These are phyloP conservation scores for Phytophthora constricta DNA, from an alignment of 352 stramenopile species.

Conservation along the genomic window DNA sequence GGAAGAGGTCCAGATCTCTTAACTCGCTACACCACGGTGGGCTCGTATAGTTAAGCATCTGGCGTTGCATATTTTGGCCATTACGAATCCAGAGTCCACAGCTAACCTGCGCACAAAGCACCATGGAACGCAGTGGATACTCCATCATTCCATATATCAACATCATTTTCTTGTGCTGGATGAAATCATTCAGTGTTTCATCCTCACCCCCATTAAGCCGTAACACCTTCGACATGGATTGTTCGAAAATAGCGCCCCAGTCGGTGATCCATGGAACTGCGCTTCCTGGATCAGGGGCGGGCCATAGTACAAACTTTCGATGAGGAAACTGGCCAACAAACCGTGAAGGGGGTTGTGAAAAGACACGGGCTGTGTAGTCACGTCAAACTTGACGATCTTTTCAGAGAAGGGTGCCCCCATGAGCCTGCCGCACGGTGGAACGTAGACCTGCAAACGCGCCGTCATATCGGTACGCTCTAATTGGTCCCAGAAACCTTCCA, in stretches of 20 bases:
- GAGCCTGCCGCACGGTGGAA: constrained; percentile 65
- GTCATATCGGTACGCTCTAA: constrained; percentile 55
- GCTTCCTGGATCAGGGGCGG: constrained; percentile 32
- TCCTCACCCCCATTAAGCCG: constrained; percentile 23
- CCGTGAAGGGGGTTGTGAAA: constrained; percentile 92
- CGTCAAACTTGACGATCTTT: constrained; percentile 81
- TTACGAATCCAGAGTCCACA: constrained; percentile 87
- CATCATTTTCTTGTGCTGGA: constrained; percentile 59
- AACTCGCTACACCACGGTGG: constrained; percentile 75
- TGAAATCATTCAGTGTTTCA: constrained; percentile 32
- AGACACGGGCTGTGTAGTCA: constrained; percentile 79
- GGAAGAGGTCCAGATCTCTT: constrained; percentile 76
- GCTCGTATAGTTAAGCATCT: constrained; percentile 83
- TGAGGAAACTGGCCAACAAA: constrained; percentile 78
- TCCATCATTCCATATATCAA: constrained; percentile 81
- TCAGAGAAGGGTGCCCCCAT: constrained; percentile 49
- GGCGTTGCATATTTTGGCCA: constrained; percentile 82
- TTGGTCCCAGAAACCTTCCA: constrained; percentile 79
- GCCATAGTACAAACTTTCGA: constrained; percentile 80
- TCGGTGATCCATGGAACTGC: constrained; percentile 47
- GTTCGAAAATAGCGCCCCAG: constrained; percentile 58
- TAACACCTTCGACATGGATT: constrained; percentile 51
- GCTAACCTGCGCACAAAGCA: constrained; percentile 80
- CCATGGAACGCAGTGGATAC: constrained; percentile 76
- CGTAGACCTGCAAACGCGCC: constrained; percentile 56